phyloP scores from a whole-genome alignment of 805 yeast genomes.

The Pichia sporocuriosa region DNA sequence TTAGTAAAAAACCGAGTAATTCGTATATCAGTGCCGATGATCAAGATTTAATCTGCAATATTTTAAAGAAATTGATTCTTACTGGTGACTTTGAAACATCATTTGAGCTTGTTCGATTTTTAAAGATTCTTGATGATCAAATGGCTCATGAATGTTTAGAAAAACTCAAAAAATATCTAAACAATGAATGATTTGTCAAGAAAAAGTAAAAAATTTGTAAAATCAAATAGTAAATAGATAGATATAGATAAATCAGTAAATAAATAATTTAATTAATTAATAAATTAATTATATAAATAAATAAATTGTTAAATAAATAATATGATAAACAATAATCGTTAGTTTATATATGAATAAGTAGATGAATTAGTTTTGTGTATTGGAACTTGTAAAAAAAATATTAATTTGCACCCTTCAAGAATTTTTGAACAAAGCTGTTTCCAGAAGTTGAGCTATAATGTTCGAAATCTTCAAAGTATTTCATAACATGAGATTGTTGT shows the following conservation, averaged over 20 bases:
- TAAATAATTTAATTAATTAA: neutral
- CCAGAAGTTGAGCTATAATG: slow-evolving; percentile 48
- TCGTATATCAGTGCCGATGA: slow-evolving; percentile 26
- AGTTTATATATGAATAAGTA: slow-evolving; percentile 1
- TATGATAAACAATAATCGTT: neutral
- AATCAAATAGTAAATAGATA: neutral
- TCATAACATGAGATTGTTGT: slow-evolving; percentile 77
- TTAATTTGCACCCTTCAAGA: slow-evolving; percentile 52
- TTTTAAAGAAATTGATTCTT: slow-evolving; percentile 36
- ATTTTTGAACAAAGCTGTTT: slow-evolving; percentile 63
- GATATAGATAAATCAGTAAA: neutral
- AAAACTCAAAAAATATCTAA: slow-evolving; percentile 16
- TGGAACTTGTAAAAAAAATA: slow-evolving; percentile 22
- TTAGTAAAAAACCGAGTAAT: slow-evolving; percentile 2
- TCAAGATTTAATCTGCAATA: slow-evolving; percentile 35
- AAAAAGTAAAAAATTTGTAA: neutral
- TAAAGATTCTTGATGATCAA: slow-evolving; percentile 39
- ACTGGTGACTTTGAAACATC: slow-evolving; percentile 45
- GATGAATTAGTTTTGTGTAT: slow-evolving; percentile 24
- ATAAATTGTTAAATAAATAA: neutral
- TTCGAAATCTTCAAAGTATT: slow-evolving; percentile 67
- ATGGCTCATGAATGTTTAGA: slow-evolving; percentile 33
- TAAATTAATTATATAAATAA: neutral
- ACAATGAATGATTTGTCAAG: neutral
- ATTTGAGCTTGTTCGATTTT: slow-evolving; percentile 47